A percentile compares a stretch with the other conserved stretches of the same genome.
phyloP scores from a whole-genome alignment of 1,284 basidiomycete species.

The Ceratobasidium sp. region DNA sequence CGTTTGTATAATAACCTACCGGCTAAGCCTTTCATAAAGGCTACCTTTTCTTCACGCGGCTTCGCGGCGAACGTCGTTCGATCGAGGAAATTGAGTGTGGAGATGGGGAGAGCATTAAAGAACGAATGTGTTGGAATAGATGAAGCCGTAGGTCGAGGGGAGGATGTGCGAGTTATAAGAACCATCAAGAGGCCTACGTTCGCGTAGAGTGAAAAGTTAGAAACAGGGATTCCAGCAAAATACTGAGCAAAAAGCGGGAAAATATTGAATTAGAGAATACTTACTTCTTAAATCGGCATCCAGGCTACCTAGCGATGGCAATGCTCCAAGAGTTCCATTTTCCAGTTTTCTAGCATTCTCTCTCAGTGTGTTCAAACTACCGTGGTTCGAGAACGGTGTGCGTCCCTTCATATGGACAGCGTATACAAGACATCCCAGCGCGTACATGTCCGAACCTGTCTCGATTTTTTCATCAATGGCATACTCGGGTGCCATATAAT shows the following conservation, averaged over 20 bases:
- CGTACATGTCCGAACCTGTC: slow-evolving; percentile 94
- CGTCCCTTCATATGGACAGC: slow-evolving; percentile 83
- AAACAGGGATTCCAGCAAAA: not conserved
- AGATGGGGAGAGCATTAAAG: slow-evolving; percentile 97
- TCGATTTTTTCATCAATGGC: slow-evolving; percentile 89
- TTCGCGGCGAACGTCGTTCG: slow-evolving; percentile 96
- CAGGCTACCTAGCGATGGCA: slow-evolving; percentile 70
- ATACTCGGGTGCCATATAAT: slow-evolving; percentile 98
- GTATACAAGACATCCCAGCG: slow-evolving; percentile 91
- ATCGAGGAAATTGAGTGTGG: slow-evolving; percentile 96
- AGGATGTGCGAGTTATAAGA: slow-evolving; percentile 84
- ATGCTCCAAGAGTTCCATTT: slow-evolving; percentile 51
- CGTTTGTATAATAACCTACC: slow-evolving; percentile 51
- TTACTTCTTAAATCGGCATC: slow-evolving; percentile 80
- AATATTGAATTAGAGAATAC: slow-evolving; percentile 26
- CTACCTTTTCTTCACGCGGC: slow-evolving; percentile 94
- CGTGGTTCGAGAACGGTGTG: slow-evolving; percentile 89
- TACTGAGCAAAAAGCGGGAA: too few relatives aligned
- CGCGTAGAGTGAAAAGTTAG: slow-evolving; percentile 20
- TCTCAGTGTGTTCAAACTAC: slow-evolving; percentile 83
- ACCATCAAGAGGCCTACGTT: slow-evolving; percentile 78
- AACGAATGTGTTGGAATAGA: slow-evolving; percentile 87
- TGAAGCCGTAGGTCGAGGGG: slow-evolving; percentile 79
- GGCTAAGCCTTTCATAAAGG: slow-evolving; percentile 93
- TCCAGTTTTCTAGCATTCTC: slow-evolving; percentile 79